A percentile compares a stretch with the other conserved stretches of the same genome.
phyloP scores from a whole-genome alignment of 352 stramenopile genomes.

The Aphanomyces invadans region DNA sequence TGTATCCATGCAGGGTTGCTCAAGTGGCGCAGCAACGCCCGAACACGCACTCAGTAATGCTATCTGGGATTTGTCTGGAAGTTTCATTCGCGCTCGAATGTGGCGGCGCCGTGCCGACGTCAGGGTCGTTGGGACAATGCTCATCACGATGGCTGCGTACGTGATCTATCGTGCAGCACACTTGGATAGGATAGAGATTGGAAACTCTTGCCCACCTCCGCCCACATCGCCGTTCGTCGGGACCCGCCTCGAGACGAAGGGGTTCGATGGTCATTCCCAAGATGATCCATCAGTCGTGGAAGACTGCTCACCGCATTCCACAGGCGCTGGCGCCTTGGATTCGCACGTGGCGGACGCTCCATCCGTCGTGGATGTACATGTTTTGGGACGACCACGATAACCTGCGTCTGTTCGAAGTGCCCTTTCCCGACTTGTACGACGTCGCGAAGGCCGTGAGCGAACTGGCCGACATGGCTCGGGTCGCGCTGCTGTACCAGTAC shows the following conservation, averaged over 20 bases:
- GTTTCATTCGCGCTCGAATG: no score
- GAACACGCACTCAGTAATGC: no score
- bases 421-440: slow-evolving; percentile 40
- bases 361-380: slow-evolving; percentile 47
- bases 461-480: slow-evolving; percentile 44
- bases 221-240: no score
- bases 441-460: slow-evolving; percentile 32
- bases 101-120: no score
- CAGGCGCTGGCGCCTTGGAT: slow-evolving; percentile 48
- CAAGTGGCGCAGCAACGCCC: no score
- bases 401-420: slow-evolving; percentile 36
- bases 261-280: not conserved
- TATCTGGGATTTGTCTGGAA: no score
- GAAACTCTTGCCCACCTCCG: no score
- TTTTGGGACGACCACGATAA: slow-evolving; percentile 58
- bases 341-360: slow-evolving; percentile 35
- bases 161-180: no score
- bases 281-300: slow-evolving; percentile 58
- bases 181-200: no score
- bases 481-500: slow-evolving; percentile 42
- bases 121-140: no score
- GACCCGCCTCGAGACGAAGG: not conserved
- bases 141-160: no score
- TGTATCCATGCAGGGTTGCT: no score
- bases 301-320: slow-evolving; percentile 35